phyloP scores from a whole-genome alignment of 1,284 basidiomycete species.

The Cutaneotrichosporon cavernicola region DNA sequence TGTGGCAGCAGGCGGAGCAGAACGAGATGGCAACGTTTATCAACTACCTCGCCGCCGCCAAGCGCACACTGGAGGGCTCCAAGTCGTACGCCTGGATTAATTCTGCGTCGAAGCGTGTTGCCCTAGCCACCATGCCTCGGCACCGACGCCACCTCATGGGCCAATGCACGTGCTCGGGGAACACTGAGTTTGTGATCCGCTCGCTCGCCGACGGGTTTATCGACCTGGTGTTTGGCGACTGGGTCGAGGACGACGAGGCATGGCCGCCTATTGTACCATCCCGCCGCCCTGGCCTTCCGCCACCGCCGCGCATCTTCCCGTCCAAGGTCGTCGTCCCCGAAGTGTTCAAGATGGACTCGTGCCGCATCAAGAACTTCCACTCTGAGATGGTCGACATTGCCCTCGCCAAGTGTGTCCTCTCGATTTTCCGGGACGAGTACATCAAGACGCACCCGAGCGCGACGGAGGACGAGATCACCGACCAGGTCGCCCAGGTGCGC shows the following conservation, averaged over 20 bases:
- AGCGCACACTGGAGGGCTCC: constrained; percentile 30
- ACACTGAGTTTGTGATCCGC: constrained; percentile 49
- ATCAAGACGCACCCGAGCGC: constrained; percentile 64
- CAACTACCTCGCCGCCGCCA: constrained; percentile 36
- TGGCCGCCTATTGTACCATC: constrained; percentile 41
- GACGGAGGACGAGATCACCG: constrained; percentile 60
- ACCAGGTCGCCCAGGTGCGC: constrained; percentile 56
- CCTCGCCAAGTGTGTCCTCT: constrained; percentile 68
- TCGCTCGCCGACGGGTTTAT: constrained; percentile 65
- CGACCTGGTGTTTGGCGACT: constrained; percentile 62
- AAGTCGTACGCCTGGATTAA: constrained; percentile 42
- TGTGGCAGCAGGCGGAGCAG: constrained; percentile 74
- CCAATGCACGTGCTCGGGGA: constrained; percentile 29
- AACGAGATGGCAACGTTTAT: constrained; percentile 77
- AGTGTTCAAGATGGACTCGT: constrained; percentile 77
- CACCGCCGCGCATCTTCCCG: constrained; percentile 55
- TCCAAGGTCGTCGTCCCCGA: constrained; percentile 60
- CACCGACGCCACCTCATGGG: constrained; percentile 37
- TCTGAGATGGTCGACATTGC: constrained; percentile 73
- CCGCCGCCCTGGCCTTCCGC: constrained; percentile 46
- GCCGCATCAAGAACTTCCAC: constrained; percentile 63
- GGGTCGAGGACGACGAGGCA: constrained; percentile 41
- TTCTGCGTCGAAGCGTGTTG: constrained; percentile 38
- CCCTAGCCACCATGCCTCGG: constrained; percentile 26
- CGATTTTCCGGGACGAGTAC: constrained; percentile 20